Conservation (phyloP, 2,329 filamentous ascomycete species). For the Plectosphaerella sp. region DNA sequence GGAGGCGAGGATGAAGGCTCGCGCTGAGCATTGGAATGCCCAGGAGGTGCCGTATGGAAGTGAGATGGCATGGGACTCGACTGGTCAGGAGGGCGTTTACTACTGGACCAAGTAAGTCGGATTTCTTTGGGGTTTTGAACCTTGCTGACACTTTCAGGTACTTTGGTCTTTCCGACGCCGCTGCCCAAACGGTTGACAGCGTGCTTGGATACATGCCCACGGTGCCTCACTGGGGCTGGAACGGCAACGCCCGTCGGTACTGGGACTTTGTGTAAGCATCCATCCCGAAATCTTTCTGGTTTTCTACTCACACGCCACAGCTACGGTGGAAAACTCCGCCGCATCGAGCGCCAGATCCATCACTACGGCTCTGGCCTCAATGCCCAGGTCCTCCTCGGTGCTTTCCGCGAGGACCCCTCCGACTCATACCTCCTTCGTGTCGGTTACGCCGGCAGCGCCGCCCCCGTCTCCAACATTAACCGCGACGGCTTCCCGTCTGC, state of each 20-base stretch:
- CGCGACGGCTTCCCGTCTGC: constrained; percentile 48
- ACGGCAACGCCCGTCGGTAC: constrained; percentile 56
- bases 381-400: constrained; percentile 46
- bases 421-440: constrained; percentile 47
- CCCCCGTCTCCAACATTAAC: constrained; percentile 51
- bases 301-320: constrained; percentile 12
- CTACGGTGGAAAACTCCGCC: constrained; percentile 35
- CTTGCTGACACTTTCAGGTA: constrained; percentile 24
- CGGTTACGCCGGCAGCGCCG: constrained; percentile 49
- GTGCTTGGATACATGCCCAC: constrained; percentile 54
- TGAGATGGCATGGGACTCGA: constrained; percentile 61
- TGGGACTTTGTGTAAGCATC: constrained; percentile 51
- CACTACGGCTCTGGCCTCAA: constrained; percentile 59
- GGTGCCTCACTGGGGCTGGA: constrained; percentile 58
- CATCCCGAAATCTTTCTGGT: no score
- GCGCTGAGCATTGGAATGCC: constrained; percentile 45
- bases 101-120: constrained; percentile 45
- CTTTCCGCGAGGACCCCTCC: constrained; percentile 40
- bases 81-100: constrained; percentile 57
- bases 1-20: constrained; percentile 39
- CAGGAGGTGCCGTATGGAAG: constrained; percentile 51
- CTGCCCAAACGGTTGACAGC: constrained; percentile 44
- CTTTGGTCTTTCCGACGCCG: constrained; percentile 42
- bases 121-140: not conserved
- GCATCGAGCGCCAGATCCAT: constrained; percentile 49